These are phyloP conservation scores for Lomentospora prolificans DNA, from an alignment of 2,329 filamentous ascomycete species.

Conservation along the genomic window DNA sequence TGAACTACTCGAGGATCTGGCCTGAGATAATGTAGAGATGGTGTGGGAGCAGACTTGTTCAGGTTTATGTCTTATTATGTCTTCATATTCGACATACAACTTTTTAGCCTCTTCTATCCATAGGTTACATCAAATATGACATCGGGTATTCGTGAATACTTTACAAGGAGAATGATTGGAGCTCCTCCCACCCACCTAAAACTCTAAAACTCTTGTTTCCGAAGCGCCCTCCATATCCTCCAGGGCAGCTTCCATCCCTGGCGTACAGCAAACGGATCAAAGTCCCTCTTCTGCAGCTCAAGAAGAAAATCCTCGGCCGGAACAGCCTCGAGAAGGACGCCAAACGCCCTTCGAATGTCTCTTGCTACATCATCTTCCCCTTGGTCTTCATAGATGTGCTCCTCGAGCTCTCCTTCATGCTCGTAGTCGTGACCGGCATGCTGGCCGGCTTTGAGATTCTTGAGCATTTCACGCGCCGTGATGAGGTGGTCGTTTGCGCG, in stretches of 20 bases:
- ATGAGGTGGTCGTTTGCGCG: slow-evolving; percentile 93
- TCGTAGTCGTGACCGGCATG: slow-evolving; percentile 81
- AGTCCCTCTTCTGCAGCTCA: slow-evolving; percentile 68
- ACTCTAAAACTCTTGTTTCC: slow-evolving; percentile 34
- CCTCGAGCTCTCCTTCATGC: slow-evolving; percentile 60
- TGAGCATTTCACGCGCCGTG: slow-evolving; percentile 85
- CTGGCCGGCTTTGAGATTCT: slow-evolving; percentile 62
- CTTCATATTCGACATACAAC: background rate
- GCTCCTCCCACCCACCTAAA: slow-evolving; percentile 5
- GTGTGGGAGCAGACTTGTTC: too few species aligned
- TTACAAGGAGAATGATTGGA: background rate
- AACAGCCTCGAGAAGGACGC: slow-evolving; percentile 70
- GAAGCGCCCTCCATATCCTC: slow-evolving; percentile 49
- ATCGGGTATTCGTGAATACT: background rate
- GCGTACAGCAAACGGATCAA: slow-evolving; percentile 66
- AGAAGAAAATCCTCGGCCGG: slow-evolving; percentile 71
- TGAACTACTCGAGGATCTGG: too few species aligned
- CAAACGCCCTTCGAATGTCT: slow-evolving; percentile 55
- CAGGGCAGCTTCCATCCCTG: slow-evolving; percentile 75
- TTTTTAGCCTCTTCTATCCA: too few species aligned
- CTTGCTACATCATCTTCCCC: slow-evolving; percentile 25
- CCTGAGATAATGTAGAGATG: too few species aligned
- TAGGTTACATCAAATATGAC: background rate
- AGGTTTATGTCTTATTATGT: background rate
- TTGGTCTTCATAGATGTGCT: slow-evolving; percentile 39